Percentiles rank a stretch among this genome's conserved stretches.
phyloP scores from a whole-genome alignment of 345 rosid species.

The Nasturtium officinale region DNA sequence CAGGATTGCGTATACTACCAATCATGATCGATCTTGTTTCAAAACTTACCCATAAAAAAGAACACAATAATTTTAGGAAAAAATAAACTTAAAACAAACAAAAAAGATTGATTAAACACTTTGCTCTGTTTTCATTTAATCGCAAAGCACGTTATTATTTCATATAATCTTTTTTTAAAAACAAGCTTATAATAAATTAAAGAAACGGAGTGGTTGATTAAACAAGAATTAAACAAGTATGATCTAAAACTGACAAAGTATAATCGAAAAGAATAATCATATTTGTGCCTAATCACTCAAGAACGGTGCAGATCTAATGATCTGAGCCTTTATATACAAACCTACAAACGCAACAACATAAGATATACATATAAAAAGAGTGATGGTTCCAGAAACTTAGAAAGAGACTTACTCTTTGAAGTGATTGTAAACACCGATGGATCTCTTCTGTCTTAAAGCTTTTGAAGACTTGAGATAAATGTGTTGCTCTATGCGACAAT shows the following conservation, averaged over 20 bases:
- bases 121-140: constrained; percentile 41
- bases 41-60: not conserved
- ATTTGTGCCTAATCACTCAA: constrained; percentile 13
- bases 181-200: not conserved
- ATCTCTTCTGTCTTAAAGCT: constrained; percentile 19
- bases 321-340: not conserved
- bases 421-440: not conserved
- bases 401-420: constrained; percentile 19
- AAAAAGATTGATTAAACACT: too few species aligned
- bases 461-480: not conserved
- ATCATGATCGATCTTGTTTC: constrained; percentile 5
- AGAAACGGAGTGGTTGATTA: constrained; percentile 20
- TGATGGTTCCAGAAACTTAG: not conserved
- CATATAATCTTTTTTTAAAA: not conserved
- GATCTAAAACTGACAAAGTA: constrained; percentile 17
- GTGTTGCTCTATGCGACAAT: constrained; percentile 11
- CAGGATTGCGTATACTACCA: not conserved
- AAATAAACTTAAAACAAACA: too few species aligned
- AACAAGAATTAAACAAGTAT: too few species aligned
- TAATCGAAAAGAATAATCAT: not conserved
- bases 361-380: not conserved
- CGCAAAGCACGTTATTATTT: constrained; percentile 21
- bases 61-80: not conserved
- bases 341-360: constrained; percentile 21
- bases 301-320: constrained; percentile 35